Percentiles rank a stretch among this genome's conserved stretches.
Conservation (phyloP, 2,329 filamentous ascomycete genomes). For the Claviceps sp. region DNA sequence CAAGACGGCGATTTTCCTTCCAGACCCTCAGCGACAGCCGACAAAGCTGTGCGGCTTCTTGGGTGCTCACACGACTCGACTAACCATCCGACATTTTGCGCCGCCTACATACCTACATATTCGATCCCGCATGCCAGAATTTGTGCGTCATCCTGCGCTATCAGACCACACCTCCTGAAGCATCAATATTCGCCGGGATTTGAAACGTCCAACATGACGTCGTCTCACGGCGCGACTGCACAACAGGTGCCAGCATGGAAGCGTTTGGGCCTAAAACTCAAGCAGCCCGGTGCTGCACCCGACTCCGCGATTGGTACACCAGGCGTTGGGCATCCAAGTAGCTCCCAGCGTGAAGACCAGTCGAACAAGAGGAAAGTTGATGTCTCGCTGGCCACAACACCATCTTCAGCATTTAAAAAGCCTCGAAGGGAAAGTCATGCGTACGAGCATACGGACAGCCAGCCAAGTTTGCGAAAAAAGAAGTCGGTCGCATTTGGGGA, state of each 20-base stretch:
- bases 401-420: slow-evolving; percentile 21
- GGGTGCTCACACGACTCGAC: neutral
- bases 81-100: neutral
- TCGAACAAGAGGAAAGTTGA: slow-evolving; percentile 27
- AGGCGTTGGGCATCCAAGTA: slow-evolving; percentile 25
- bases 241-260: slow-evolving; percentile 45
- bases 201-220: slow-evolving; percentile 25
- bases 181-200: slow-evolving; percentile 5
- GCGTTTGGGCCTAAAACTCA: slow-evolving; percentile 50
- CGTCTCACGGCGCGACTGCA: slow-evolving; percentile 28
- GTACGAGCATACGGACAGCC: slow-evolving; percentile 10
- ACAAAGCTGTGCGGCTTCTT: neutral
- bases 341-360: slow-evolving; percentile 18
- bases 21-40: neutral
- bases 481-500: slow-evolving; percentile 39
- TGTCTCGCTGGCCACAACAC: slow-evolving; percentile 18
- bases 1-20: neutral
- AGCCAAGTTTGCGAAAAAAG: slow-evolving; percentile 21
- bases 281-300: slow-evolving; percentile 23
- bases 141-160: neutral
- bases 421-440: slow-evolving; percentile 17
- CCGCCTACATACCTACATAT: neutral
- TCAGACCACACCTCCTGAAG: neutral
- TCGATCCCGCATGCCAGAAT: neutral
- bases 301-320: slow-evolving; percentile 17